Evolutionary conservation across 441 rosid species (phyloP).

Genomic region (Syzygium syzygioides): DNA sequence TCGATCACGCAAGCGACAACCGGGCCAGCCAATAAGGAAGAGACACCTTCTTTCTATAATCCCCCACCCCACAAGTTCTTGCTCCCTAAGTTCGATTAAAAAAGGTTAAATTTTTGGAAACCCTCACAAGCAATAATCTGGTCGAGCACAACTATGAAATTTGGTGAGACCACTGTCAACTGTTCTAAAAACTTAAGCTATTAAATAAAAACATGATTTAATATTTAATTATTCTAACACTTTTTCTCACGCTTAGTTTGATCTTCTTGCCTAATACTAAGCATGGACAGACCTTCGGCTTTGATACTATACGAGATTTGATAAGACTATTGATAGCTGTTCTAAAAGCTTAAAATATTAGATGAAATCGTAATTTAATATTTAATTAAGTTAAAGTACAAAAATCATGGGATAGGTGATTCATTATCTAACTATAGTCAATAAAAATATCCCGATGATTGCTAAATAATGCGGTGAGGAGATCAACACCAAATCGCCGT

Average conservation of each 20-base stretch:
- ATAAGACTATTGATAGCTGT: no score
- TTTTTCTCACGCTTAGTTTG: no score
- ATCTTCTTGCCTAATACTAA: no score
- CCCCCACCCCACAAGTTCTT: neutral
- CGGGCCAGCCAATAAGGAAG: neutral
- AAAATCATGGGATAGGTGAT: no score
- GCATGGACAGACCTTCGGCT: no score
- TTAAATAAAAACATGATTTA: no score
- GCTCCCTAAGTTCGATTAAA: neutral
- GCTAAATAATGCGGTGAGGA: neutral
- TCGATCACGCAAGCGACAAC: neutral
- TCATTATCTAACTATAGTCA: neutral
- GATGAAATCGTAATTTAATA: fast-evolving
- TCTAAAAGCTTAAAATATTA: no score
- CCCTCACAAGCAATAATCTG: neutral
- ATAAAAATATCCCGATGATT: neutral
- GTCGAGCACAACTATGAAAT: neutral
- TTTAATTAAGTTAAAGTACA: neutral
- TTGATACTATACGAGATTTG: no score
- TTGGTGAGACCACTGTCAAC: no score
- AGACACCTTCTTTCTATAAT: neutral
- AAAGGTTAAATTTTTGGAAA: neutral
- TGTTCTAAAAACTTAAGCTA: no score
- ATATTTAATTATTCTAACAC: no score
- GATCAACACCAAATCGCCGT: neutral